Conservation (phyloP, 177 flowering plant species). For the Vitis hybrid region DNA sequence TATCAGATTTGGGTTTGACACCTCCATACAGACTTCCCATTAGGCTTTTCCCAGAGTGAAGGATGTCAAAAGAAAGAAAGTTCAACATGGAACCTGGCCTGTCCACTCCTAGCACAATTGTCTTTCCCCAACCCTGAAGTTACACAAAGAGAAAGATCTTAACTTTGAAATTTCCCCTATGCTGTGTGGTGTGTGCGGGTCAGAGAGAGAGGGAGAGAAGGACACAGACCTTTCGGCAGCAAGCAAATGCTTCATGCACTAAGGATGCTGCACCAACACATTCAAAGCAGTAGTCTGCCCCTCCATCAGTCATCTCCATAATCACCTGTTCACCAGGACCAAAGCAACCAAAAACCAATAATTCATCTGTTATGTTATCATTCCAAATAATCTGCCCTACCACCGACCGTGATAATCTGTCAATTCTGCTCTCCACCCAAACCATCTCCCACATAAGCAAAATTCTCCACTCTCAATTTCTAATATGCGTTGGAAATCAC, state of each 20-base stretch:
- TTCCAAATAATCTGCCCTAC: not conserved
- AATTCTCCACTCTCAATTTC: too few species aligned
- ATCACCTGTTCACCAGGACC: constrained; percentile 36
- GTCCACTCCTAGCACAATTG: constrained; percentile 60
- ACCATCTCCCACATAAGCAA: too few species aligned
- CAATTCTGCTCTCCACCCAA: too few species aligned
- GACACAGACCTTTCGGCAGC: constrained; percentile 56
- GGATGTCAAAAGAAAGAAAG: constrained; percentile 44
- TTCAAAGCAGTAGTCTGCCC: constrained; percentile 86
- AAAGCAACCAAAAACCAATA: not conserved
- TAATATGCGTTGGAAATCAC: too few species aligned
- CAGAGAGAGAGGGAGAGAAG: constrained; percentile 1
- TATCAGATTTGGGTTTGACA: constrained; percentile 60
- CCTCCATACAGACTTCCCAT: constrained; percentile 66
- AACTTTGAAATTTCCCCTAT: not conserved
- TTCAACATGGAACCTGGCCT: constrained; percentile 41
- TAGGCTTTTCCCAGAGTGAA: constrained; percentile 46
- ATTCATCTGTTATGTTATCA: too few species aligned
- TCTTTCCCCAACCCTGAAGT: constrained; percentile 81
- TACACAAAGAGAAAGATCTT: not conserved
- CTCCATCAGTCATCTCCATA: constrained; percentile 72
- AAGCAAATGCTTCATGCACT: constrained; percentile 67
- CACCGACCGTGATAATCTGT: too few species aligned
- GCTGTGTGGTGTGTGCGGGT: not conserved
- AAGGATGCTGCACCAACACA: constrained; percentile 68